Percentiles rank a stretch among this genome's conserved stretches.
Conservation (phyloP, 2,329 filamentous ascomycete species). For the Fusarium coffeatum region DNA sequence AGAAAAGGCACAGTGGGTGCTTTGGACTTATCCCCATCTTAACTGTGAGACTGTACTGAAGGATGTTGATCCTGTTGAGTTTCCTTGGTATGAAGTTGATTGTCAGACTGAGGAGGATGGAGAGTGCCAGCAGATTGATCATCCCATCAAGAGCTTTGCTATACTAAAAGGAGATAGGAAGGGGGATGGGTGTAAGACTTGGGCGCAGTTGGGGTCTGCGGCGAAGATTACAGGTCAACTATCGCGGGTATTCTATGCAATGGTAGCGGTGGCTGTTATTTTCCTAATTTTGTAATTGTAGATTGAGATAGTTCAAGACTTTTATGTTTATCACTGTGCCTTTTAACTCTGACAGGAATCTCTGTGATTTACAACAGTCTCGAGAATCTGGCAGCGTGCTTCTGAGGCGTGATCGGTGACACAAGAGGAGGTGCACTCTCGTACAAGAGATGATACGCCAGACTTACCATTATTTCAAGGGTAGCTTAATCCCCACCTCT, state of each 20-base stretch:
- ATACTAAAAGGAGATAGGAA: fast-evolving
- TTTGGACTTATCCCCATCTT: not conserved
- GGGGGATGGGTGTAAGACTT: not conserved
- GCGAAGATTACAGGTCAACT: fast-evolving
- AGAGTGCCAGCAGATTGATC: not conserved
- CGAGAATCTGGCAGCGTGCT: no score
- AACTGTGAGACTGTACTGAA: not conserved
- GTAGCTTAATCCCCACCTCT: no score
- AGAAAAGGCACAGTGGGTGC: not conserved
- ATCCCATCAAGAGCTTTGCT: not conserved
- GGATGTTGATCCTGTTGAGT: not conserved
- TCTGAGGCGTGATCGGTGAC: no score
- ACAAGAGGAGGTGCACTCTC: no score
- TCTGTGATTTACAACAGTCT: no score
- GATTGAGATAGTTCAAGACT: fast-evolving
- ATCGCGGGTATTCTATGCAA: fast-evolving
- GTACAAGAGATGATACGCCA: no score
- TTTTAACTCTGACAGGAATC: no score
- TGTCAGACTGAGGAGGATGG: not conserved
- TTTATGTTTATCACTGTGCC: no score
- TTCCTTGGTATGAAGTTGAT: not conserved
- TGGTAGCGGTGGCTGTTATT: fast-evolving
- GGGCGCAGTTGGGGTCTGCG: not conserved
- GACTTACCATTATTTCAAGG: fast-evolving
- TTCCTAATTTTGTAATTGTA: not conserved